Evolutionary conservation across 306 rosid species (phyloP).

Genomic region (Ziziphus jujuba): DNA sequence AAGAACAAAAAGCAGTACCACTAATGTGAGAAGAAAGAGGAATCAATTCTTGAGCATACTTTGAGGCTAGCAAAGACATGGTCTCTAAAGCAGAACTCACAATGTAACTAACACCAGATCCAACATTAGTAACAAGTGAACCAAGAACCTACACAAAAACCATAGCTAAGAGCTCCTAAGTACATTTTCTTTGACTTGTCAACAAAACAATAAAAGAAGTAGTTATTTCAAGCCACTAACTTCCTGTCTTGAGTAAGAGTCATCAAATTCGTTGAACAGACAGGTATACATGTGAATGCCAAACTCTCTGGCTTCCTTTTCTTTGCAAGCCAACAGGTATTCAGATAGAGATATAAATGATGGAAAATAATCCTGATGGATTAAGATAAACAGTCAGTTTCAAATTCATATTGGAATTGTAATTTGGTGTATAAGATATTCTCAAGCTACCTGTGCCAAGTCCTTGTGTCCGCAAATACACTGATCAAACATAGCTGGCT

Average conservation of each 20-base stretch:
- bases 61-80: constrained; percentile 32
- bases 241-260: constrained; percentile 46
- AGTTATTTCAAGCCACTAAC: constrained; percentile 17
- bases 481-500: constrained; percentile 35
- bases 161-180: constrained; percentile 1
- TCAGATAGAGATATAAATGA: constrained; percentile 39
- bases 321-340: constrained; percentile 42
- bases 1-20: constrained; percentile 22
- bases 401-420: not conserved
- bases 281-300: constrained; percentile 30
- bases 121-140: constrained; percentile 41
- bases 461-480: constrained; percentile 38
- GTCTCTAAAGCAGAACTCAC: constrained; percentile 40
- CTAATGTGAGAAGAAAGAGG: constrained; percentile 38
- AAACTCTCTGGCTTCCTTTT: constrained; percentile 32
- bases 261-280: constrained; percentile 38
- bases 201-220: not conserved
- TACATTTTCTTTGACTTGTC: not conserved
- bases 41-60: constrained; percentile 32
- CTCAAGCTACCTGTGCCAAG: constrained; percentile 27
- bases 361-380: constrained; percentile 31
- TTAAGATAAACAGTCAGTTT: not conserved
- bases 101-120: constrained; percentile 37
- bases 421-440: not conserved
- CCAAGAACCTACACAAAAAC: constrained; percentile 37